Conservation (phyloP, 2,329 filamentous ascomycete species). For the Cladosporium oxysporum region DNA sequence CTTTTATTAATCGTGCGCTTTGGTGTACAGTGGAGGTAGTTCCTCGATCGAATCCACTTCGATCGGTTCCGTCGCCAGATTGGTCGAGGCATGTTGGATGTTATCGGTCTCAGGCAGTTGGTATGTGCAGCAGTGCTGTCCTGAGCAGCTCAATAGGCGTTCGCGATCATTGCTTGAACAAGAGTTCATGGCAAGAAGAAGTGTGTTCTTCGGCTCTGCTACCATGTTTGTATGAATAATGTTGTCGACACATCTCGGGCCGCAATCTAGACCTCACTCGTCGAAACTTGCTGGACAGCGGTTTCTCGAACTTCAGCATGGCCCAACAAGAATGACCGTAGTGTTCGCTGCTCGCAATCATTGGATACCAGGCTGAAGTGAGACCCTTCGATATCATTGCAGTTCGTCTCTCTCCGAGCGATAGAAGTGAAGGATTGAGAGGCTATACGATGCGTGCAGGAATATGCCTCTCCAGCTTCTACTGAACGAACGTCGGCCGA, state of each 20-base stretch:
- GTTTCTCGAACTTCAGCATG: background rate
- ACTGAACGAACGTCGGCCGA: slow-evolving; percentile 7
- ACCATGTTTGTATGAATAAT: no score
- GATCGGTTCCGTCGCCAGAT: no score
- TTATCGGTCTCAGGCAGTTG: no score
- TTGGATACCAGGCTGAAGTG: background rate
- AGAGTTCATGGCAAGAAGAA: no score
- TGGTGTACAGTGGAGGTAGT: no score
- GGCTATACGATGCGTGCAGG: background rate
- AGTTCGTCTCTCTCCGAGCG: background rate
- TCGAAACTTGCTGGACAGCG: background rate
- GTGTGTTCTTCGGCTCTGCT: no score
- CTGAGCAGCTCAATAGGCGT: no score
- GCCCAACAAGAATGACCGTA: background rate
- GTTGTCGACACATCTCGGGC: background rate
- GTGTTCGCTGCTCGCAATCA: rapidly evolving
- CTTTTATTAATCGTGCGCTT: no score
- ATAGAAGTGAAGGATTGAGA: background rate
- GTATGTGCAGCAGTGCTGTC: no score
- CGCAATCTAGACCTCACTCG: background rate
- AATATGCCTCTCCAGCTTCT: background rate
- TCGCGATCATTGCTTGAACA: no score
- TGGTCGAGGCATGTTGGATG: no score
- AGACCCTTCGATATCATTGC: background rate
- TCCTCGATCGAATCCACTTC: no score